Evolutionary conservation across 192 early-diverging fungal species (phyloP).

Genomic region (Gamsiella multidivaricata): DNA sequence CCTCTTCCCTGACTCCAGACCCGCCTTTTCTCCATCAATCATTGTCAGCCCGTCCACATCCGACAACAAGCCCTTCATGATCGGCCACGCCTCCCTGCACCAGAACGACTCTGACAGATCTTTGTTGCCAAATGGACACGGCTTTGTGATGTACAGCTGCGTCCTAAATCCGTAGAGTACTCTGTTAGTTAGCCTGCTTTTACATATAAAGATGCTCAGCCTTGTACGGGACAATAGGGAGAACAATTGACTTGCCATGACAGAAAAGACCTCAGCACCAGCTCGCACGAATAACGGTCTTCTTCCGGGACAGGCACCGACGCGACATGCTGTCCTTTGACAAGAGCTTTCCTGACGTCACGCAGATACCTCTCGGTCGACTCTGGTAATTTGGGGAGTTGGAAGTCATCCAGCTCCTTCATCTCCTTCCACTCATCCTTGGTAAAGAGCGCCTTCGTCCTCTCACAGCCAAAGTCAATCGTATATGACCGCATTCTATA

Average conservation of each 20-base stretch:
- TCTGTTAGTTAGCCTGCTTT: background rate
- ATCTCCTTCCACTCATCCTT: slow-evolving; percentile 43
- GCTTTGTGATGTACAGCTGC: slow-evolving; percentile 24
- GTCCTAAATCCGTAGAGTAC: background rate
- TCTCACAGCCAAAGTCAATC: slow-evolving; percentile 26
- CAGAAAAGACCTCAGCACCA: slow-evolving; percentile 23
- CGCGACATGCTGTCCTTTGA: slow-evolving; percentile 25
- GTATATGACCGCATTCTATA: slow-evolving; percentile 30
- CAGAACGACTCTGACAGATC: slow-evolving; percentile 45
- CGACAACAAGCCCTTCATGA: slow-evolving; percentile 23
- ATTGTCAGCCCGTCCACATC: slow-evolving; percentile 28
- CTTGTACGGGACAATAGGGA: background rate
- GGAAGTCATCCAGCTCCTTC: slow-evolving; percentile 28
- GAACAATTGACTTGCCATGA: slow-evolving; percentile 27
- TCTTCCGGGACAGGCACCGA: slow-evolving; percentile 32
- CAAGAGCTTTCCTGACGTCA: slow-evolving; percentile 29
- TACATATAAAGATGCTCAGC: background rate
- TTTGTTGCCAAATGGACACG: slow-evolving; percentile 33
- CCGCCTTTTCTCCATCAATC: slow-evolving; percentile 45
- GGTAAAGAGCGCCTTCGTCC: slow-evolving; percentile 16
- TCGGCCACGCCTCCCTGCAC: slow-evolving; percentile 31
- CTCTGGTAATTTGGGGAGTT: slow-evolving; percentile 26
- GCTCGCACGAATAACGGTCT: slow-evolving; percentile 37
- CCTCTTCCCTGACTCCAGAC: slow-evolving; percentile 30
- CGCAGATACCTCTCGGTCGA: slow-evolving; percentile 8